These are phyloP conservation scores for Fusarium proliferatum DNA, from an alignment of 2,329 filamentous ascomycete species.

Conservation along the genomic window DNA sequence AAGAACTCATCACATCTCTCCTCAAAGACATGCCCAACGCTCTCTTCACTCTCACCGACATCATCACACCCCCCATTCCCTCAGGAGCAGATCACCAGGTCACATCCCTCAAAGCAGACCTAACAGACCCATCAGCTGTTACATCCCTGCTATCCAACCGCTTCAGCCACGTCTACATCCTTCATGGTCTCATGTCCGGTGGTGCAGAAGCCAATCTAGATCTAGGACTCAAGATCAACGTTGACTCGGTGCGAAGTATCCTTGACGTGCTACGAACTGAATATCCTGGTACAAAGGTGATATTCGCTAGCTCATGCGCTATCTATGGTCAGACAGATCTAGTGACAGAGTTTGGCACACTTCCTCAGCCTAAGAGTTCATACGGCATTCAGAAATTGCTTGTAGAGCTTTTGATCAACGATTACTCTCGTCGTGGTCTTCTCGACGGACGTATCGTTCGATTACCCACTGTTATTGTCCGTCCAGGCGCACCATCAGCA, in stretches of 20 bases:
- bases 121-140: constrained; percentile 38
- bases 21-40: constrained; percentile 53
- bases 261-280: constrained; percentile 60
- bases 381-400: constrained; percentile 73
- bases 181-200: constrained; percentile 73
- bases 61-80: constrained; percentile 63
- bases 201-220: constrained; percentile 69
- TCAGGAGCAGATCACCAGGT: constrained; percentile 45
- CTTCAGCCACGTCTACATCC: constrained; percentile 64
- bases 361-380: constrained; percentile 62
- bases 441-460: constrained; percentile 67
- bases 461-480: constrained; percentile 69
- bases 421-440: constrained; percentile 59
- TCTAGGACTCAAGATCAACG: constrained; percentile 65
- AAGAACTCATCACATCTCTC: constrained; percentile 68
- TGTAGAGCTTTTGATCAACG: constrained; percentile 58
- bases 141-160: constrained; percentile 42
- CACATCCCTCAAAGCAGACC: constrained; percentile 41
- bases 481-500: constrained; percentile 69
- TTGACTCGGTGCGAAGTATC: constrained; percentile 65
- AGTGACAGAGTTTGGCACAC: constrained; percentile 40
- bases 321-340: constrained; percentile 60
- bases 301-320: constrained; percentile 70
- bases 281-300: constrained; percentile 62
- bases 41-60: constrained; percentile 66